Percentiles rank a stretch among this genome's conserved stretches.
Conservation (phyloP, 2,329 filamentous ascomycete species). For the Paecilomyces variotii region DNA sequence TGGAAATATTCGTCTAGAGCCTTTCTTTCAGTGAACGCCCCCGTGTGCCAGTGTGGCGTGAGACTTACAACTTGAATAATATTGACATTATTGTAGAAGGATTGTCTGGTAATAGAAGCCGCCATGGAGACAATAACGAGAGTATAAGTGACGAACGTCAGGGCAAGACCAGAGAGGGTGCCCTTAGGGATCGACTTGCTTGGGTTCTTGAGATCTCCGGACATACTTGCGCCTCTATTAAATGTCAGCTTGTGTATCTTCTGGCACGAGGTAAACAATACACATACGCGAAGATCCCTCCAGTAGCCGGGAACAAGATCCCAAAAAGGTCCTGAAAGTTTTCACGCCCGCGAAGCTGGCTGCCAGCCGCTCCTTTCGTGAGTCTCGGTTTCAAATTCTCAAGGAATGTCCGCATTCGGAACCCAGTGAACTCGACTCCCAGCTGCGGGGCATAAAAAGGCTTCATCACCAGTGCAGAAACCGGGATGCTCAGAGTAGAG, state of each 20-base stretch:
- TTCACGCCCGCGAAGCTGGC: slow-evolving; percentile 53
- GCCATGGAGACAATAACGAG: slow-evolving; percentile 73
- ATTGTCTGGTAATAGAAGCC: slow-evolving; percentile 63
- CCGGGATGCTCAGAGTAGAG: slow-evolving; percentile 70
- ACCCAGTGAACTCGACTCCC: slow-evolving; percentile 68
- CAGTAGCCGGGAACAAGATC: slow-evolving; percentile 69
- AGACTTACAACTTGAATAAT: slow-evolving; percentile 60
- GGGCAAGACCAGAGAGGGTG: slow-evolving; percentile 67
- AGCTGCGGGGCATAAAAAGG: slow-evolving; percentile 59
- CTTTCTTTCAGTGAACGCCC: not conserved
- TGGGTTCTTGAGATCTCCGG: slow-evolving; percentile 72
- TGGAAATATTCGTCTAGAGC: slow-evolving; percentile 61
- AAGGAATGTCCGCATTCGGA: slow-evolving; percentile 60
- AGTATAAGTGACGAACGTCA: slow-evolving; percentile 69
- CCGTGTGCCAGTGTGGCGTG: not conserved
- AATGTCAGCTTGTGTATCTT: slow-evolving; percentile 47
- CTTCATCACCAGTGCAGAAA: slow-evolving; percentile 61
- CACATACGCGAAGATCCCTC: slow-evolving; percentile 49
- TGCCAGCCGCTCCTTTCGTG: slow-evolving; percentile 54
- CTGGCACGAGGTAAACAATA: not conserved
- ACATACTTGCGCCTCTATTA: slow-evolving; percentile 72
- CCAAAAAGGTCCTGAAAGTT: slow-evolving; percentile 79
- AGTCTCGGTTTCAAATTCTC: slow-evolving; percentile 66
- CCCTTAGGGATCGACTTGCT: slow-evolving; percentile 78
- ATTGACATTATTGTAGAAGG: slow-evolving; percentile 67